Evolutionary conservation across 176 grass and related monocot species (phyloP).

Genomic region (Paspalum vaginatum): DNA sequence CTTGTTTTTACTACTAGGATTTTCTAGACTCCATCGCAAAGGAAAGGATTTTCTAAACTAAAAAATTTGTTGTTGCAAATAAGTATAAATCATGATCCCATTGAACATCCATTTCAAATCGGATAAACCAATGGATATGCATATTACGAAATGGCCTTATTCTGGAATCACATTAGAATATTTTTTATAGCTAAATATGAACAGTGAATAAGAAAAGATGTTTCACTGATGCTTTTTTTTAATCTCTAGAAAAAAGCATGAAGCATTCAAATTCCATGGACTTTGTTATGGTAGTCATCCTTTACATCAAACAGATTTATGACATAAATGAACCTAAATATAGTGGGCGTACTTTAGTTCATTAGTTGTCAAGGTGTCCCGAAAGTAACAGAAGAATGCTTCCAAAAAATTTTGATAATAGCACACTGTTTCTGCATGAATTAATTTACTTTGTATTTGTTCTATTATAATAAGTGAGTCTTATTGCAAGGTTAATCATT

Average conservation of each 20-base stretch:
- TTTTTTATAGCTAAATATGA: slow-evolving; percentile 3
- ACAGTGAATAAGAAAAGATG: neutral
- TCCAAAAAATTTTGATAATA: neutral
- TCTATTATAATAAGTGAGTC: too few species aligned
- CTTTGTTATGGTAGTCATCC: neutral
- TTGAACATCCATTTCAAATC: neutral
- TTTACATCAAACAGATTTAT: neutral
- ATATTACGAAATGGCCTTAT: neutral
- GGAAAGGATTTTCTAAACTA: neutral
- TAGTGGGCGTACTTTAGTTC: neutral
- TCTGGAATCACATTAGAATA: neutral
- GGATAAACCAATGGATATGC: neutral
- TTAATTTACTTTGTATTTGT: too few species aligned
- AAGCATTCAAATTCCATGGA: neutral
- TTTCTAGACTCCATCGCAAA: neutral
- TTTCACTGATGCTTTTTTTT: neutral
- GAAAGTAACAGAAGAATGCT: neutral
- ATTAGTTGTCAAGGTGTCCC: neutral
- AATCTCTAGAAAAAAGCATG: neutral
- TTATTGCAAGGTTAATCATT: too few species aligned
- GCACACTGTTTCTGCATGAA: too few species aligned
- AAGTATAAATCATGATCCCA: slow-evolving; percentile 13
- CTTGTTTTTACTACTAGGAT: neutral
- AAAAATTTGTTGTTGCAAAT: neutral
- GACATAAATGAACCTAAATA: neutral